Evolutionary conservation across 148 eudicot genomes (phyloP).

Genomic region (Rhododendron ovatum): DNA sequence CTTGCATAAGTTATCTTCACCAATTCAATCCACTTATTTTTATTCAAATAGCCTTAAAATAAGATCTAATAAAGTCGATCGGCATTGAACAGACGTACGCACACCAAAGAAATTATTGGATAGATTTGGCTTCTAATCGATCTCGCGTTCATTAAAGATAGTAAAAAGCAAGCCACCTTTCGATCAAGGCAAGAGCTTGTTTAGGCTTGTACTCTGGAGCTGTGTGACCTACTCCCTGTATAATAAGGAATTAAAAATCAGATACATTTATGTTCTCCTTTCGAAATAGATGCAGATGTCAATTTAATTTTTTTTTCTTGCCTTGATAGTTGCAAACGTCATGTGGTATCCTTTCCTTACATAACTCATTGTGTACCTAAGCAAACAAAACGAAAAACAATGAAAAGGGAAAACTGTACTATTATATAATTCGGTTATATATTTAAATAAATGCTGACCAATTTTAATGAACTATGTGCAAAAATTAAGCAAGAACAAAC

Average conservation of each 20-base stretch:
- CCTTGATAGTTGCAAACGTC: constrained; percentile 45
- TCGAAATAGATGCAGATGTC: not conserved
- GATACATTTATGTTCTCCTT: not conserved
- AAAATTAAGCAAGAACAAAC: not conserved
- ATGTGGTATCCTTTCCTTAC: constrained; percentile 17
- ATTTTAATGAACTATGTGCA: not conserved
- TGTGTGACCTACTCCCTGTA: constrained; percentile 57
- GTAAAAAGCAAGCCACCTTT: constrained; percentile 32
- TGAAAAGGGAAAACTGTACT: too few species aligned
- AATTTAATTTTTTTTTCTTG: not conserved
- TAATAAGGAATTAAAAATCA: not conserved
- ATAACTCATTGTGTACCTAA: constrained; percentile 22
- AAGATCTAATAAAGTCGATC: too few species aligned
- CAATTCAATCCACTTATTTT: too few species aligned
- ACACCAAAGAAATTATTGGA: not conserved
- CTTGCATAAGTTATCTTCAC: too few species aligned
- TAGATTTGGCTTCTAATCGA: not conserved
- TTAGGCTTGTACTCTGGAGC: constrained; percentile 47
- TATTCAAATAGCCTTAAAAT: too few species aligned
- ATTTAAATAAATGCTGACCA: too few species aligned
- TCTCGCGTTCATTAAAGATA: constrained; percentile 4
- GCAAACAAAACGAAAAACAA: not conserved
- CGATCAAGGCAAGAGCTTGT: constrained; percentile 33
- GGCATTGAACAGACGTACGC: not conserved
- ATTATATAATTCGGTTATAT: too few species aligned